Base-by-base conservation (phyloP, 768 basidiomycete genomes). In the Boletus bicolor region DNA sequence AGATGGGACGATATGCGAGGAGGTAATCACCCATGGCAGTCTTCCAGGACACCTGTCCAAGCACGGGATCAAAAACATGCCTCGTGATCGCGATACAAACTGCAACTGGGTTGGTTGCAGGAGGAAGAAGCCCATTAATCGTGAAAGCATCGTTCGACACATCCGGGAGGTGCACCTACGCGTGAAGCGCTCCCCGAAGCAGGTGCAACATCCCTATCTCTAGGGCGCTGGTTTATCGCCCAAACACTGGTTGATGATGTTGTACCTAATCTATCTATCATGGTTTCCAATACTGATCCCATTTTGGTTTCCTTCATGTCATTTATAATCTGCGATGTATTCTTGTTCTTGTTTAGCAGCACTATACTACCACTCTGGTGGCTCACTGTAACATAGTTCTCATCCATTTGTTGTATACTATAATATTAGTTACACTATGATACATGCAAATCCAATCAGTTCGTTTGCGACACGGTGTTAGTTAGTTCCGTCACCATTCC, bases 61-160 rank as follows among this genome's bases (percentile, higher is more conserved):
- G 1, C 67, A 68, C 8, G 57, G 51, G 14, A 60, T 69, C 30
- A 57, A 19, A 28, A 44, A 58, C 0, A 43, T 11, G 46, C 0
- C 38, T 38, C 65, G 65, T 8, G 1, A 17, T 21, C 0, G 0
- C 1, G 30, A 0, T 0, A 55, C n/a, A 1, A 36, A 4, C 1
- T 68, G 67, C 21, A n/a, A 21, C 0, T 67, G 66, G 64, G 34
- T 4, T 6, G 53, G 37, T 2, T 66, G 65, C 7, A 49, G 7
- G 45, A 34, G 4, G 28, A 43, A 9, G 37, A 49, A n/a, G 9
- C 0, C 15, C 4, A 30, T 68, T 7, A 68, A 67, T 8, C 65
- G 68, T 2, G 59, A 67, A 41, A 59, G 60, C 6, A 64, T 68
- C 11, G 30, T 39, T 26, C 21, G 67, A 2, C 67, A 69, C 2